Base-by-base conservation (phyloP, 2,329 filamentous ascomycete genomes). In the Fusarium caatingaense region DNA sequence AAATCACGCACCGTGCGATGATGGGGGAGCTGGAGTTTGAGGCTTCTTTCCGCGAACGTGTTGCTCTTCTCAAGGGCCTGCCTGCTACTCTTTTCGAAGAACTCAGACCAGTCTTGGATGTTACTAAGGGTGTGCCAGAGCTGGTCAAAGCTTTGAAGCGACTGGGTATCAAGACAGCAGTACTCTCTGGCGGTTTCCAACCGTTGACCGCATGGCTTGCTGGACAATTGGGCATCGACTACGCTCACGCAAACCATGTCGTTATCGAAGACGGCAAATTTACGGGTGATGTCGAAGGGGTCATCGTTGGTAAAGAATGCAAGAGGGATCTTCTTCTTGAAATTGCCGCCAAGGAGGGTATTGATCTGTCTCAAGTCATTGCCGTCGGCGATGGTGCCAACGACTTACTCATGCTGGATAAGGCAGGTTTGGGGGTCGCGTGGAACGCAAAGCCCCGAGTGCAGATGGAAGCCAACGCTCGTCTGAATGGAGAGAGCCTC, bases 1-100 rank as follows among this genome's bases (percentile, higher is more conserved):
- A 91, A 74, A 98, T 99, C 73, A 99, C 96, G 0, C 91, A 91
- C 64, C 91, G 94, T 34, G 95, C 96, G 37, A 99, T 99, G 96
- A 91, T 95, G 72, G 96, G 96, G 64, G 94, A 98, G 83, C 85
- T 98, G 37, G 94, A 98, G 79, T 99, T 99, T 74, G 90, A 94
- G 55, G 88, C 88, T 1, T 94, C 92, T 1, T 89, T 99, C 76
- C 89, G 90, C 61, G 93, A 92, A 78, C 88, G 96, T 21, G 93
- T 97, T 28, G 87, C 87, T 42, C 85, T 98, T 45, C 87, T 99
- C 42, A 92, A 91, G 74, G 95, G 94, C 32, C 89, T 98, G 10
- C 89, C 92, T 1, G 89, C 87, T 12, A 88, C 88, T 59, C 91
- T 98, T 18, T 97, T 97, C 74, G 89, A 93, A 63, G 87, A 91